Evolutionary conservation across 768 basidiomycete genomes (phyloP).

Genomic region (Podaxis rugospora): DNA sequence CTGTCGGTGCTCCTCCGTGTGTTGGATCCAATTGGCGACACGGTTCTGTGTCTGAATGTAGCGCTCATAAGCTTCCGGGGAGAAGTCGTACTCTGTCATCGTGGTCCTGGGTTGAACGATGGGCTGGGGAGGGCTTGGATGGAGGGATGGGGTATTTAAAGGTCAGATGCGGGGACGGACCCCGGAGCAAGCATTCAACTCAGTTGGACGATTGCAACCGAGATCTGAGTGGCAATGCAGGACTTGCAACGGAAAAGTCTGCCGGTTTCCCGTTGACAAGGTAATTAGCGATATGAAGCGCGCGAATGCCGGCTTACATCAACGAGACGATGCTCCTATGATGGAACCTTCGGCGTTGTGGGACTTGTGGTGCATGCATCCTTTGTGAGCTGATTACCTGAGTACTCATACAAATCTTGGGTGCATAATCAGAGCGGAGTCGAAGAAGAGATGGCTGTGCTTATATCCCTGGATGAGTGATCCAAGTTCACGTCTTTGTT

Average conservation of each 20-base stretch:
- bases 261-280: slow-evolving; percentile 6
- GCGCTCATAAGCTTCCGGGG: slow-evolving; percentile 47
- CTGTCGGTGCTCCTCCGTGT: slow-evolving; percentile 36
- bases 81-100: slow-evolving; percentile 64
- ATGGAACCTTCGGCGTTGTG: background rate
- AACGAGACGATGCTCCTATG: background rate
- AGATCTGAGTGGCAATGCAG: background rate
- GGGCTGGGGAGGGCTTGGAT: background rate
- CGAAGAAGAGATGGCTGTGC: background rate
- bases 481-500: background rate
- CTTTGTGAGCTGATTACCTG: background rate
- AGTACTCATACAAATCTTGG: background rate
- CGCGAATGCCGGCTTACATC: background rate
- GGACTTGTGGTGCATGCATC: background rate
- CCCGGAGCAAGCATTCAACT: background rate
- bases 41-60: slow-evolving; percentile 42
- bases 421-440: background rate
- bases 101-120: slow-evolving; percentile 4
- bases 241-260: background rate
- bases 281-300: background rate
- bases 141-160: slow-evolving; percentile 1
- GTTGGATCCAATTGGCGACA: slow-evolving; percentile 46
- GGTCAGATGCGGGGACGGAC: background rate
- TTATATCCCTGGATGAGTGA: background rate
- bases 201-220: background rate